Evolutionary conservation across 208 protist species (phyloP).

Genomic region (Trypanosoma lewisi): DNA sequence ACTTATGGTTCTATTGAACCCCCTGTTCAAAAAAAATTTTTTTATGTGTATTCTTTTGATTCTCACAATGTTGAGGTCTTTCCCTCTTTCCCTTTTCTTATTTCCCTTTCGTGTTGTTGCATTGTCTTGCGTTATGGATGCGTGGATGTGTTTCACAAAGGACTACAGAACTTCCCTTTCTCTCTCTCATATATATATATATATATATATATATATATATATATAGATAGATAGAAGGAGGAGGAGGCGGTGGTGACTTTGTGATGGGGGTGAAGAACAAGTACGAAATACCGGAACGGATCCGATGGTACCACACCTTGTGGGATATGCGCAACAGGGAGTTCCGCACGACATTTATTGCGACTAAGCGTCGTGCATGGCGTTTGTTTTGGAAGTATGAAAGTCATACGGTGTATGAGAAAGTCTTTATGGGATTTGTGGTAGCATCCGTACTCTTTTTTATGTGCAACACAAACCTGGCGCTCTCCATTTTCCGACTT

Average conservation of each 20-base stretch:
- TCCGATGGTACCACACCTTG: slow-evolving; percentile 68
- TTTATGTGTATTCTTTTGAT: no score
- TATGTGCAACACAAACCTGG: slow-evolving; percentile 49
- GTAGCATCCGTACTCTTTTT: slow-evolving; percentile 39
- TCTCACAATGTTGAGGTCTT: no score
- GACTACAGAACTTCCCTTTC: no score
- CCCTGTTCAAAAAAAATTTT: no score
- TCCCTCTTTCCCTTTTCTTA: no score
- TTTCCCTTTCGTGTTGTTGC: no score
- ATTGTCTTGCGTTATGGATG: no score
- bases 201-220: slow-evolving; percentile 3
- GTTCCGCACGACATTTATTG: slow-evolving; percentile 60
- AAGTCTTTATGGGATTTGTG: slow-evolving; percentile 43
- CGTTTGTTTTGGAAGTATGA: slow-evolving; percentile 77
- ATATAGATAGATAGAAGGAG: not conserved
- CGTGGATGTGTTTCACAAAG: no score
- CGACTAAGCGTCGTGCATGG: slow-evolving; percentile 36
- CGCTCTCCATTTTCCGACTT: slow-evolving; percentile 50
- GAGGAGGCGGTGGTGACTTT: not conserved
- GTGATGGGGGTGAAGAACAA: slow-evolving; percentile 27
- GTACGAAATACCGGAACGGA: slow-evolving; percentile 56
- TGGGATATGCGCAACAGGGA: slow-evolving; percentile 71
- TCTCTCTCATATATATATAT: slow-evolving; percentile 23
- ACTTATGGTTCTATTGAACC: no score
- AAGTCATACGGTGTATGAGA: slow-evolving; percentile 49